Conservation (phyloP, 2,329 filamentous ascomycete species). For the Knufia fluminis region DNA sequence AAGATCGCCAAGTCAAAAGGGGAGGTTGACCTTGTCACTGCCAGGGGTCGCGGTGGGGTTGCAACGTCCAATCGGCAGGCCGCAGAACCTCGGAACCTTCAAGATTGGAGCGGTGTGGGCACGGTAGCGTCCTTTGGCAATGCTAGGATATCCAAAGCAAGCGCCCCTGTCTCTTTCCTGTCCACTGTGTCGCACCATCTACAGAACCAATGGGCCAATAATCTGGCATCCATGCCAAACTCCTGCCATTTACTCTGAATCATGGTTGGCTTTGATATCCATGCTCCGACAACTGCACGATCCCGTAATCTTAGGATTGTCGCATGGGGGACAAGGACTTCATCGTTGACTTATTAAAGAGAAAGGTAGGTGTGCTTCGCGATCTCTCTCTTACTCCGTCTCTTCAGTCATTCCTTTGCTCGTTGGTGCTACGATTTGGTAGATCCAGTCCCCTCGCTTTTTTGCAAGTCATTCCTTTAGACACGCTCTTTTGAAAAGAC, state of each 20-base stretch:
- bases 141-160: not conserved
- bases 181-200: slow-evolving; percentile 1
- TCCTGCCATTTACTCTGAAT: slow-evolving; percentile 3
- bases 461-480: slow-evolving; percentile 10
- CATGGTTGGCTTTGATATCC: slow-evolving; percentile 4
- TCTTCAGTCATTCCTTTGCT: slow-evolving; percentile 9
- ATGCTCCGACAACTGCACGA: slow-evolving; percentile 3
- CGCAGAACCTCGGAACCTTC: not conserved
- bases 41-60: not conserved
- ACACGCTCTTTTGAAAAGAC: slow-evolving; percentile 10
- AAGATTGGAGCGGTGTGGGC: not conserved
- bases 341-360: not conserved
- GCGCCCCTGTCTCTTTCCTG: not conserved
- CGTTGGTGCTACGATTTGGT: slow-evolving; percentile 6
- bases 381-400: not conserved
- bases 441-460: slow-evolving; percentile 8
- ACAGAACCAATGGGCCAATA: not conserved
- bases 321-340: not conserved
- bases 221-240: not conserved
- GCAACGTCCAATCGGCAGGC: not conserved
- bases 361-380: not conserved
- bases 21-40: not conserved
- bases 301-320: slow-evolving; percentile 7
- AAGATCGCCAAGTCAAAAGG: not conserved
- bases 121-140: not conserved